Evolutionary conservation across 495 filamentous ascomycete species (phyloP).

Genomic region (Penicillium riverlandense): DNA sequence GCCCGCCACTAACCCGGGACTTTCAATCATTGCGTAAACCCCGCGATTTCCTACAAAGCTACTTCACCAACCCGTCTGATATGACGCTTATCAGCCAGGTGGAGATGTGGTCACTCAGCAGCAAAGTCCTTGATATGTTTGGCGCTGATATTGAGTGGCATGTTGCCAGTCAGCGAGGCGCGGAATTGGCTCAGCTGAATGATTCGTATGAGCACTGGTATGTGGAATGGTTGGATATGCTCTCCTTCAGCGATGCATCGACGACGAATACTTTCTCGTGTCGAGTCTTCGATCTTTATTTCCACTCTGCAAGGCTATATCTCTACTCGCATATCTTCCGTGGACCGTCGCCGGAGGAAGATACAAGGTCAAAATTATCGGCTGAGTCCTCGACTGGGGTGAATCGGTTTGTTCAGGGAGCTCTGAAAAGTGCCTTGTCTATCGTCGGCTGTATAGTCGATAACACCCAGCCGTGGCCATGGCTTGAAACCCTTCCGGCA

Average conservation of each 20-base stretch:
- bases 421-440: too few relatives aligned
- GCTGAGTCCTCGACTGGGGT: too few relatives aligned
- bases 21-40: constrained; percentile 1
- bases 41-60: background rate
- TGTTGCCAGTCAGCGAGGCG: constrained; percentile 1
- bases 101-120: constrained; percentile 13
- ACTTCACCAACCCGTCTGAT: constrained; percentile 1
- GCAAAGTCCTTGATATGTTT: constrained; percentile 17
- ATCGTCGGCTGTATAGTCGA: too few relatives aligned
- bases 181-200: constrained; percentile 3
- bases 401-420: too few relatives aligned
- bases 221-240: constrained; percentile 4
- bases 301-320: constrained; percentile 8
- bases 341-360: background rate
- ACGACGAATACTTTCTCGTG: background rate
- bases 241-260: background rate
- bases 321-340: constrained; percentile 10
- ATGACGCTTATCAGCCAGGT: constrained; percentile 16
- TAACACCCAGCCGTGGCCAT: too few relatives aligned
- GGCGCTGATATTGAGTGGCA: constrained; percentile 16
- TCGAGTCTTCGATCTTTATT: constrained; percentile 4
- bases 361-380: too few relatives aligned
- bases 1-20: constrained; percentile 7
- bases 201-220: constrained; percentile 6
- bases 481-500: too few relatives aligned